Conservation (phyloP, 2,329 filamentous ascomycete species). For the Hypoxylon sp. region DNA sequence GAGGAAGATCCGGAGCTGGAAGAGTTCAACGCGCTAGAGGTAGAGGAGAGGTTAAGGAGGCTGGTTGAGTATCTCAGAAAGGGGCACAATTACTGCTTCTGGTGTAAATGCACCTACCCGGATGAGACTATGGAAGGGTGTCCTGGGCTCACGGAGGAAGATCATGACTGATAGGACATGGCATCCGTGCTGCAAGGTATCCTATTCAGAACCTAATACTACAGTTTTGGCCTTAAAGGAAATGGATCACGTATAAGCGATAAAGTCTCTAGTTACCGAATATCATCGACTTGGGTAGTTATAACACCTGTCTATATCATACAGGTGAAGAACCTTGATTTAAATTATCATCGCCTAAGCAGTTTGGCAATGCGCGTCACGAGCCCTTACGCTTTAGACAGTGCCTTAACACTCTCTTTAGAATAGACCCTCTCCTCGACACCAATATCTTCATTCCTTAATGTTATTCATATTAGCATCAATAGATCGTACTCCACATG, state of each 20-base stretch:
- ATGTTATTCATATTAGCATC: slow-evolving; percentile 1
- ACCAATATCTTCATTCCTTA: slow-evolving; percentile 53
- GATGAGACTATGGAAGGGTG: slow-evolving; percentile 85
- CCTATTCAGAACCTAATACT: background rate
- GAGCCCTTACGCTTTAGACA: background rate
- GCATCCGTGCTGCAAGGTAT: background rate
- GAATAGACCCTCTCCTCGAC: slow-evolving; percentile 52
- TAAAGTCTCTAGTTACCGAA: background rate
- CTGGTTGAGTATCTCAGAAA: slow-evolving; percentile 78
- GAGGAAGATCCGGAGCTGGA: slow-evolving; percentile 85
- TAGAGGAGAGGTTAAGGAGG: slow-evolving; percentile 74
- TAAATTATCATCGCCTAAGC: background rate
- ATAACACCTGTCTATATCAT: background rate
- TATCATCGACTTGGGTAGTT: background rate
- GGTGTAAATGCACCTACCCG: slow-evolving; percentile 89
- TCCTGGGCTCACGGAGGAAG: slow-evolving; percentile 88
- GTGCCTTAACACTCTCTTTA: slow-evolving; percentile 36
- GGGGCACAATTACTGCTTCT: slow-evolving; percentile 88
- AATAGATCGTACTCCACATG: background rate
- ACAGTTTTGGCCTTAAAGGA: no score
- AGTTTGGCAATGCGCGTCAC: background rate
- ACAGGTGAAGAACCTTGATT: background rate
- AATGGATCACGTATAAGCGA: background rate
- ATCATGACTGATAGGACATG: slow-evolving; percentile 67
- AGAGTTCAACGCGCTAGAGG: slow-evolving; percentile 78